A percentile compares a stretch with the other conserved stretches of the same genome.
These are phyloP conservation scores for Russula virescens DNA, from an alignment of 768 basidiomycete species.

Conservation along the genomic window DNA sequence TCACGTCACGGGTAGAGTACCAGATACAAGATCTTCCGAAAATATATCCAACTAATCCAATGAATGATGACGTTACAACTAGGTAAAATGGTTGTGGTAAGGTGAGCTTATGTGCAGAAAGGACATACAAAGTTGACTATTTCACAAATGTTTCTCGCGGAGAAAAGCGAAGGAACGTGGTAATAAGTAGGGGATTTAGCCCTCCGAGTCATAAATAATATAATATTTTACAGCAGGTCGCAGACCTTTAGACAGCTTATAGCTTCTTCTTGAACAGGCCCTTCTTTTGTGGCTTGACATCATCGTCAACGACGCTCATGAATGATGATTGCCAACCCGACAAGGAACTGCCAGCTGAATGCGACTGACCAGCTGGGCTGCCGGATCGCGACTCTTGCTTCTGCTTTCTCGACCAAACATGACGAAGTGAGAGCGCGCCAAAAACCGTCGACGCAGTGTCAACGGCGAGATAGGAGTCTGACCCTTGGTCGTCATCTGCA, in stretches of 20 bases:
- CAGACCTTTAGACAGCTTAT: not conserved
- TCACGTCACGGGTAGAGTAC: too few species aligned
- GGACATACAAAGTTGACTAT: not conserved
- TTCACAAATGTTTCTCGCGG: not conserved
- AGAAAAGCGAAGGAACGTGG: not conserved
- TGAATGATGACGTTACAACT: not conserved
- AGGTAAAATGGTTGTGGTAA: not conserved
- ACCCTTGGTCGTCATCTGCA: not conserved
- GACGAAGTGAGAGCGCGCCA: constrained; percentile 9
- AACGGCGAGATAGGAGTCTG: not conserved
- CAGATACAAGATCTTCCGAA: not conserved
- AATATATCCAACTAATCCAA: not conserved
- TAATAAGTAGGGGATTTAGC: not conserved
- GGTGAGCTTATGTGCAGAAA: not conserved
- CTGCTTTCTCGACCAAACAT: constrained; percentile 7
- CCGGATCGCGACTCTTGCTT: constrained; percentile 6
- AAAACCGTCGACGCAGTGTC: constrained; percentile 6
- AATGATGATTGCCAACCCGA: constrained; percentile 8
- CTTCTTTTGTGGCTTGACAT: constrained; percentile 13
- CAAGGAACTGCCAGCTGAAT: constrained; percentile 10
- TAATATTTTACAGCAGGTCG: not conserved
- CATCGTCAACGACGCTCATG: not conserved
- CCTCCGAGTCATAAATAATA: not conserved
- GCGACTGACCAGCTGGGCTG: not conserved
- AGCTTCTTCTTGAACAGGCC: constrained; percentile 7